phyloP scores from a whole-genome alignment of 148 eudicot genomes.

The Rhododendron ferrugineum region DNA sequence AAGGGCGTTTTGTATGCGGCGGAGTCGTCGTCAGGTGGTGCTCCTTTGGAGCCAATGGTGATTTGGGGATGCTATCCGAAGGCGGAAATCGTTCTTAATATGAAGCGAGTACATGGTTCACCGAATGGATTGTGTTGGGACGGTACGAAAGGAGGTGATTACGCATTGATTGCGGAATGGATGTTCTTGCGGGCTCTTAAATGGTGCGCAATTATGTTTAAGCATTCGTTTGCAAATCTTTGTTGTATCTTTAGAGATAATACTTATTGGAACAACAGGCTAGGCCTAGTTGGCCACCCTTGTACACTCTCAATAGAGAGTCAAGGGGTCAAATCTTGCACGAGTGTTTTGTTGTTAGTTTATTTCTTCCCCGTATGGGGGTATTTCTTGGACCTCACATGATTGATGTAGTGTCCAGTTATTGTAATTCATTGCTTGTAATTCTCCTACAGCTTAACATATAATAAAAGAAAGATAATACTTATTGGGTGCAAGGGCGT shows the following conservation, averaged over 20 bases:
- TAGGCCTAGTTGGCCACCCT: background rate
- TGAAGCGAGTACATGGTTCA: slow-evolving; percentile 30
- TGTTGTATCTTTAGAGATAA: background rate
- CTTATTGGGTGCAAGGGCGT: background rate
- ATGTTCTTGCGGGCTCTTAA: slow-evolving; percentile 73
- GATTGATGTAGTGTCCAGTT: background rate
- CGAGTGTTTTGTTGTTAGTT: too few species aligned
- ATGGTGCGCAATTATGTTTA: slow-evolving; percentile 34
- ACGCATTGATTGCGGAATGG: slow-evolving; percentile 68
- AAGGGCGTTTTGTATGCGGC: slow-evolving; percentile 33
- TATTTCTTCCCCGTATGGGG: background rate
- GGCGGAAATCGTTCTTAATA: slow-evolving; percentile 43
- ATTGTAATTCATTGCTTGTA: background rate
- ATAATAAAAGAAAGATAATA: background rate
- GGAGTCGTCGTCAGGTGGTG: slow-evolving; percentile 4
- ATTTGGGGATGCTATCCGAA: slow-evolving; percentile 5
- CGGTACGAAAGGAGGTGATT: slow-evolving; percentile 23
- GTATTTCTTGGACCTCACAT: background rate
- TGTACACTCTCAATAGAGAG: background rate
- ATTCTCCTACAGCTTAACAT: background rate
- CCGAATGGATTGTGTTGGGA: background rate
- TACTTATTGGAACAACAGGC: background rate
- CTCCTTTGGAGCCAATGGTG: slow-evolving; percentile 4
- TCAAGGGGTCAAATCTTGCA: background rate
- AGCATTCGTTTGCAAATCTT: background rate